Conservation (phyloP, 2,329 filamentous ascomycete species). For the Apiospora kogelbergensis region DNA sequence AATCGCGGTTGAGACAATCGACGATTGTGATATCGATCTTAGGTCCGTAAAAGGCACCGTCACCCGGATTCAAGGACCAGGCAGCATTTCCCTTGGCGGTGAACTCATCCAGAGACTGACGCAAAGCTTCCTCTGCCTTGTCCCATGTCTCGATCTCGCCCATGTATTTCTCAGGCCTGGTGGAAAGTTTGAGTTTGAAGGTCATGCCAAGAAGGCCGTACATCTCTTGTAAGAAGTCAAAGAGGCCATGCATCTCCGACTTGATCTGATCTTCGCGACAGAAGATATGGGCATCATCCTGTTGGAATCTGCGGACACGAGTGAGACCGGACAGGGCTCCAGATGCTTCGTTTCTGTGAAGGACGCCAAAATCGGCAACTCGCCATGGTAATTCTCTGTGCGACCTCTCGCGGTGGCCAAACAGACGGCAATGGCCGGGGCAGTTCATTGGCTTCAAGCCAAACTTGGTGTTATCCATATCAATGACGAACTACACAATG, state of each 20-base stretch:
- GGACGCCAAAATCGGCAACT: conserved; percentile 82
- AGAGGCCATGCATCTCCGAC: conserved; percentile 64
- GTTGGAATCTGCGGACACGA: conserved; percentile 82
- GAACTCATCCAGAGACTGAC: conserved; percentile 78
- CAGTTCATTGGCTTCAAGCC: conserved; percentile 94
- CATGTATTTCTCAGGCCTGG: conserved; percentile 83
- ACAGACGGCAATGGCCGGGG: conserved; percentile 83
- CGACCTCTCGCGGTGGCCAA: conserved; percentile 69
- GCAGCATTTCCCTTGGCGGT: conserved; percentile 56
- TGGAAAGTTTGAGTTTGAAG: conserved; percentile 94
- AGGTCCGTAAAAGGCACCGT: conserved; percentile 96
- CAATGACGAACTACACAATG: conserved; percentile 51
- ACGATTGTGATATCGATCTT: conserved; percentile 98
- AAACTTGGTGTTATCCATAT: conserved; percentile 65
- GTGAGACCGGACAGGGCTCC: conserved; percentile 81
- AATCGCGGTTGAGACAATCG: conserved; percentile 81
- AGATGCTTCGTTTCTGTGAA: conserved; percentile 85
- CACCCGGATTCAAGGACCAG: conserved; percentile 92
- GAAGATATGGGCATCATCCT: conserved; percentile 91
- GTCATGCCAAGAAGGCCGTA: conserved; percentile 83
- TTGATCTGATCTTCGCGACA: conserved; percentile 64
- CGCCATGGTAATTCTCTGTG: conserved; percentile 81
- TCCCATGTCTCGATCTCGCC: conserved; percentile 88
- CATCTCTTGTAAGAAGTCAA: conserved; percentile 67
- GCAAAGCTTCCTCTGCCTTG: conserved; percentile 78